Percentiles rank a stretch among this genome's conserved stretches.
phyloP scores from a whole-genome alignment of 257 asterid genomes.

The Lycium barbarum region DNA sequence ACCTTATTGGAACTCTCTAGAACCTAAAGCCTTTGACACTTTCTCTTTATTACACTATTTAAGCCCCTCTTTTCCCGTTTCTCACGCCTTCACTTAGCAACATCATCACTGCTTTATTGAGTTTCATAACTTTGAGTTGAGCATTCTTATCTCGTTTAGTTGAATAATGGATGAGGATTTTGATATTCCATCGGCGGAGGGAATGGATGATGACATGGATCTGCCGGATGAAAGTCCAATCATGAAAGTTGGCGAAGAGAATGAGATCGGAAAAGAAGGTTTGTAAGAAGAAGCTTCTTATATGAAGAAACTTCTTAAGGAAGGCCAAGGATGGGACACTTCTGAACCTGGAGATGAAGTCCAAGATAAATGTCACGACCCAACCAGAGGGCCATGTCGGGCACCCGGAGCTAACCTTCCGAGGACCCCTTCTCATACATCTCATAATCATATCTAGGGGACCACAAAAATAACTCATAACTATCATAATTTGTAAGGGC shows the following conservation, averaged over 20 bases:
- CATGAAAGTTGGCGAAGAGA: conserved; percentile 59
- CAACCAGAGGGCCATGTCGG: too few relatives aligned
- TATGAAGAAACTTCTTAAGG: conserved; percentile 61
- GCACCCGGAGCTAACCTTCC: too few relatives aligned
- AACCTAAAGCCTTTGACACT: conserved; percentile 28
- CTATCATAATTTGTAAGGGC: too few relatives aligned
- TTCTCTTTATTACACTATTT: conserved; percentile 2
- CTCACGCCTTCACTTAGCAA: not conserved
- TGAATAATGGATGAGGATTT: conserved; percentile 41
- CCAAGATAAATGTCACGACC: too few relatives aligned
- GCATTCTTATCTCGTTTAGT: not conserved
- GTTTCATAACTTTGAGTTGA: too few relatives aligned
- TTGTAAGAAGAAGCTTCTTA: conserved; percentile 60
- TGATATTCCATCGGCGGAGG: conserved; percentile 40
- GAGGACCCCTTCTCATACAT: too few relatives aligned
- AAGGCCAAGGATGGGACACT: conserved; percentile 57
- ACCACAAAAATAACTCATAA: too few relatives aligned
- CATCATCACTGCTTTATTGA: not conserved
- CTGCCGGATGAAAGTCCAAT: conserved; percentile 43
- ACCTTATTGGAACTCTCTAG: conserved; percentile 40
- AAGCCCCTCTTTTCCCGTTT: not conserved
- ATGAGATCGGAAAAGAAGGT: conserved; percentile 57
- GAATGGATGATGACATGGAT: conserved; percentile 50
- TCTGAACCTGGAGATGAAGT: conserved; percentile 66
- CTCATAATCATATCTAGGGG: too few relatives aligned